Evolutionary conservation across 2,329 filamentous ascomycete species (phyloP).

Genomic region (Amauroascus verrucosus): DNA sequence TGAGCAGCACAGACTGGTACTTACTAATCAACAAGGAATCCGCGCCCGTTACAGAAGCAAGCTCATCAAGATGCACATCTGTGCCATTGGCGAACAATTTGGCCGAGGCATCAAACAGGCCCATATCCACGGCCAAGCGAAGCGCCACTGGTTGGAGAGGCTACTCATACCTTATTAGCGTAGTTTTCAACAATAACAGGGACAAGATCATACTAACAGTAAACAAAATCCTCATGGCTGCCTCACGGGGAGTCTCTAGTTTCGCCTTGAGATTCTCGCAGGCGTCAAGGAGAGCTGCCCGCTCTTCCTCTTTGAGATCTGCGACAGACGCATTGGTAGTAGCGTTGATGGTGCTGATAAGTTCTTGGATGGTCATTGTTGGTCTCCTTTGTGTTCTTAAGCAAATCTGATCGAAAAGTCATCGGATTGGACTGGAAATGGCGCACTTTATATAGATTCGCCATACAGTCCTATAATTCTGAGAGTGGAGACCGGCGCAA

Average conservation of each 20-base stretch:
- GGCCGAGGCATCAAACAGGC: slow-evolving; percentile 19
- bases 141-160: background rate
- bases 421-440: too few relatives aligned
- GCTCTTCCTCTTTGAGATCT: background rate
- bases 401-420: background rate
- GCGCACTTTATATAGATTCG: too few relatives aligned
- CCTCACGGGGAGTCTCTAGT: background rate
- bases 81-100: background rate
- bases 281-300: background rate
- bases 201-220: slow-evolving; percentile 18
- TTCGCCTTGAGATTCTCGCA: slow-evolving; percentile 4
- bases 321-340: background rate
- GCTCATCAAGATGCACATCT: slow-evolving; percentile 14
- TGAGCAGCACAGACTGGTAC: background rate
- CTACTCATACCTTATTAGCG: background rate
- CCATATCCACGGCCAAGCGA: slow-evolving; percentile 16
- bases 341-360: slow-evolving; percentile 1
- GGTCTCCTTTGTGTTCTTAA: background rate
- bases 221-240: background rate
- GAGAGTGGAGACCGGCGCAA: background rate
- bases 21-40: slow-evolving; percentile 6
- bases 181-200: background rate
- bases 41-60: slow-evolving; percentile 13
- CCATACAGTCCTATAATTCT: background rate
- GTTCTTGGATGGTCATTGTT: background rate